phyloP scores from a whole-genome alignment of 495 filamentous ascomycete species.

The Eremomyces bilateralis region DNA sequence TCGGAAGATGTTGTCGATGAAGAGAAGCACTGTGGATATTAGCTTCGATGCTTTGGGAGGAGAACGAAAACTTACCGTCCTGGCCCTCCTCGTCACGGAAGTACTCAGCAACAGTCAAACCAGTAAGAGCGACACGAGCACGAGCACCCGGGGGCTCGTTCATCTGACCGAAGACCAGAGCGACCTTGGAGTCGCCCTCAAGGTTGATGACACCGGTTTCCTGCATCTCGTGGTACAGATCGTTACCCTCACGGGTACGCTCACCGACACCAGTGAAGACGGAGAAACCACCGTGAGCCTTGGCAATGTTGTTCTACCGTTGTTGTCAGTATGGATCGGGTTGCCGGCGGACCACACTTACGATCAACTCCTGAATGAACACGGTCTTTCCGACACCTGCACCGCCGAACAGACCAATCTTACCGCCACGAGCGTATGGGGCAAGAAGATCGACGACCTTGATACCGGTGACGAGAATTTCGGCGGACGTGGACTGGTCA shows the following conservation, averaged over 20 bases:
- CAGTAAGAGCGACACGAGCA: constrained; percentile 98
- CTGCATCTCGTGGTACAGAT: constrained; percentile 99
- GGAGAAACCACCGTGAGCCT: constrained; percentile 99
- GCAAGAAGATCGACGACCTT: constrained; percentile 98
- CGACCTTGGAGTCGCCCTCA: constrained; percentile 98
- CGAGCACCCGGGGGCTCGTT: constrained; percentile 99
- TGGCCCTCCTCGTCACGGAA: constrained; percentile 97
- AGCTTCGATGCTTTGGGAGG: constrained; percentile 2
- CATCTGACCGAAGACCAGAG: constrained; percentile 99
- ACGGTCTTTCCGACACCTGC: constrained; percentile 99
- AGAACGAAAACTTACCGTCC: constrained; percentile 32
- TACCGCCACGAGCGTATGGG: constrained; percentile 99
- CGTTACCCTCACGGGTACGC: constrained; percentile 99
- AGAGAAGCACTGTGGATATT: constrained; percentile 54
- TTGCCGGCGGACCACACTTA: constrained; percentile 16
- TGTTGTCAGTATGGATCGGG: constrained; percentile 1
- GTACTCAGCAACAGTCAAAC: constrained; percentile 76
- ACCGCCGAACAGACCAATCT: constrained; percentile 99
- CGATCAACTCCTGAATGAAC: constrained; percentile 99
- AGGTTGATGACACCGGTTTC: constrained; percentile 98
- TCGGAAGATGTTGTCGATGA: constrained; percentile 99
- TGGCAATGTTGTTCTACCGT: constrained; percentile 91
- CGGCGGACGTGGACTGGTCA: constrained; percentile 87
- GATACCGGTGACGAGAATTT: constrained; percentile 97
- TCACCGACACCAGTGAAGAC: constrained; percentile 99